These are phyloP conservation scores for Cynanchum wilfordii DNA, from an alignment of 257 asterid species.

Conservation along the genomic window DNA sequence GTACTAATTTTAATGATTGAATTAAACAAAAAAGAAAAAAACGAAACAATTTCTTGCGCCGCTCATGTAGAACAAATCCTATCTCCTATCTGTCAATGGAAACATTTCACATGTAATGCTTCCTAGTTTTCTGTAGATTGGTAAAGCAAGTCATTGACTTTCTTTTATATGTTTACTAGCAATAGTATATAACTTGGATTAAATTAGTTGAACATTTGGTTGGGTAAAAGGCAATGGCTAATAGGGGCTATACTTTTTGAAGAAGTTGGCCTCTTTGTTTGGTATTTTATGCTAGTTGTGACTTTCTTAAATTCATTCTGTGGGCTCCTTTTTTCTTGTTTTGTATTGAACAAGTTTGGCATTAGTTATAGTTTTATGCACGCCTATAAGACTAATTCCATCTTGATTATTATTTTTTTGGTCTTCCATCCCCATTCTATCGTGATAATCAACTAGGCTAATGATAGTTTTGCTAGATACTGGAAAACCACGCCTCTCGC, in stretches of 20 bases:
- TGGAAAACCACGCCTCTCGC: no score
- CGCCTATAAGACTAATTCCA: neutral
- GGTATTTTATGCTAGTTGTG: neutral
- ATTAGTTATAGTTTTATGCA: neutral
- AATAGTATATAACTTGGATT: neutral
- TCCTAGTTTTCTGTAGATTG: neutral
- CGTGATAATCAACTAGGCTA: neutral
- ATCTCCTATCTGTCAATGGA: neutral
- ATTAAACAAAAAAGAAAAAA: neutral
- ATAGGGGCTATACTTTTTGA: neutral
- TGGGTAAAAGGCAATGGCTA: neutral
- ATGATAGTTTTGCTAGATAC: no score
- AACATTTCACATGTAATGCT: slow-evolving; percentile 14
- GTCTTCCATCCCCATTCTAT: no score
- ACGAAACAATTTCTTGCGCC: neutral
- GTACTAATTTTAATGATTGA: neutral
- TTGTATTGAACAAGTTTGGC: neutral
- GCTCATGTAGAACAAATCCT: neutral
- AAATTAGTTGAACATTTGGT: neutral
- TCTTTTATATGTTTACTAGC: neutral
- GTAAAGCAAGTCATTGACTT: neutral
- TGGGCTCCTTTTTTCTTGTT: neutral
- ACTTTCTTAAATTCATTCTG: neutral
- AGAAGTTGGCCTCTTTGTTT: neutral
- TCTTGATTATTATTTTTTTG: neutral